Evolutionary conservation across 352 stramenopile genomes (phyloP), one percentile per base, ranked within the genome.

Genomic region (Lagenidium sp.): DNA sequence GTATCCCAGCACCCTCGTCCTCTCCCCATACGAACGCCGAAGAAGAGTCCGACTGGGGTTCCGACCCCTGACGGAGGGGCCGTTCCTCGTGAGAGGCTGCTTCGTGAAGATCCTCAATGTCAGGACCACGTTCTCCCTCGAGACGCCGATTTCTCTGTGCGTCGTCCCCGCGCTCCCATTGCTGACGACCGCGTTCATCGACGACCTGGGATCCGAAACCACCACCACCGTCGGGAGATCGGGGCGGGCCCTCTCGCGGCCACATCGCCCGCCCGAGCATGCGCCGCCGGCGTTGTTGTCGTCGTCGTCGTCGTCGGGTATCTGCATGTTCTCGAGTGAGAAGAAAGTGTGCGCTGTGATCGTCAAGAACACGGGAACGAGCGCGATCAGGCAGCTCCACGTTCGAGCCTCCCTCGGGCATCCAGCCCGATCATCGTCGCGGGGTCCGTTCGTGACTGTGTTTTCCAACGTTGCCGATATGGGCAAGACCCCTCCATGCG

Each of bases 291-390:
- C 21, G 21, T 32, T 25, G 6, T 30, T 16, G 38, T 32, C 38
- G 6, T 44, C 38, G 21, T 22, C 23, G 4, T 32, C 38, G 6
- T 44, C 38, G 38, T 21, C 38, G 12, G 6, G 22, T 18, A 60
- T 86, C 12, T 66, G 63, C 16, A 84, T 89, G 71, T 85, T 83
- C 53, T 49, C 58, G 20, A 81, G 63, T 24, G 77, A 89, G 47
- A 79, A 51, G 12, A 86, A 81, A 32, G 63, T 51, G 18, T 85
- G 55, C 36, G 55, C 69, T 41, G 36, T 89, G 26, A 53, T 69
- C 30, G 48, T 86, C 5, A 67, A 60, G 32, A 84, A 78, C 47
- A 60, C 47, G 15, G 68, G 73, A 4, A 68, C 67, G 21, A 52
- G 46, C 4, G 35, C 40, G 16, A 82, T 86, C 23, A 26, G 66